Percentiles rank a stretch among this genome's conserved stretches.
Evolutionary conservation across 2,329 filamentous ascomycete species (phyloP).

Genomic region (Aspergillus melleus): DNA sequence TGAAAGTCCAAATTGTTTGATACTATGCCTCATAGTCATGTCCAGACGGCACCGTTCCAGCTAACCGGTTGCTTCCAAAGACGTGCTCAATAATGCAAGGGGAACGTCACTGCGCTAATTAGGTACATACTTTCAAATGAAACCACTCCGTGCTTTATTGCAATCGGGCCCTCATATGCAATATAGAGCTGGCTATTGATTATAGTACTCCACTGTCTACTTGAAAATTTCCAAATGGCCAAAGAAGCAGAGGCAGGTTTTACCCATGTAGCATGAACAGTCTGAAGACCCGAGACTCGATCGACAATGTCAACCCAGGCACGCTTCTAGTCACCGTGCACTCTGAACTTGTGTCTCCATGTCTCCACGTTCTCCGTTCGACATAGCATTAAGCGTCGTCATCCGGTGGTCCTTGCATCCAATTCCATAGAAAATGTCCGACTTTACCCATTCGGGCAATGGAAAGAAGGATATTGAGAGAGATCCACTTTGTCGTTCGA

Average conservation of each 20-base stretch:
- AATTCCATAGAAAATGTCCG: background rate
- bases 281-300: background rate
- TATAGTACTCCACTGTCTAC: background rate
- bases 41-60: background rate
- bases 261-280: background rate
- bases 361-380: background rate
- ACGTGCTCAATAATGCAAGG: background rate
- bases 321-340: background rate
- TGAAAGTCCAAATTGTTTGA: background rate
- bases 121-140: background rate
- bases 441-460: background rate
- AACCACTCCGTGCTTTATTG: background rate
- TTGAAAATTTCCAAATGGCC: background rate
- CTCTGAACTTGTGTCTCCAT: background rate
- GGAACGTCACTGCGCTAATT: background rate
- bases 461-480: background rate
- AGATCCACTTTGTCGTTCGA: background rate
- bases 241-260: background rate
- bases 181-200: background rate
- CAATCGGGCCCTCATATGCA: background rate
- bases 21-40: background rate
- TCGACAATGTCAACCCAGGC: background rate
- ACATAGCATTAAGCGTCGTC: background rate
- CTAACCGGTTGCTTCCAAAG: background rate
- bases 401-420: background rate